A percentile compares a stretch with the other conserved stretches of the same genome.
Evolutionary conservation across 345 rosid genomes (phyloP).

Genomic region (Arabidopsis suecica): DNA sequence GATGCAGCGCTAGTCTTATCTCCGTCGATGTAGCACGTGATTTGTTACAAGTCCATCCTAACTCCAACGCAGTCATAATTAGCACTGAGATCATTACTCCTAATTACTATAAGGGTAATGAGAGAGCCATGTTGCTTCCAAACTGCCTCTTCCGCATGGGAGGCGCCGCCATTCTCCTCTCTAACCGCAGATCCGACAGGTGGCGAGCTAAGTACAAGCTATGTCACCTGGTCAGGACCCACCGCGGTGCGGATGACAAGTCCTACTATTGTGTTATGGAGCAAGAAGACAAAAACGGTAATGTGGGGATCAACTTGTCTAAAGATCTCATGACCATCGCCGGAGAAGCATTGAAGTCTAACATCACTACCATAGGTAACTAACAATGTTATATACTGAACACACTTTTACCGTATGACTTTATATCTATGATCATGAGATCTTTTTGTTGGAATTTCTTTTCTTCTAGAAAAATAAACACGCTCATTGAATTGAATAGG

Average conservation of each 20-base stretch:
- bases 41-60: constrained; percentile 72
- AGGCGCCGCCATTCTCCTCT: constrained; percentile 65
- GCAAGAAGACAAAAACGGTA: constrained; percentile 68
- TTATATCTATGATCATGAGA: neutral
- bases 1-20: constrained; percentile 78
- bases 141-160: constrained; percentile 90
- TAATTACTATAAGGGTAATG: constrained; percentile 70
- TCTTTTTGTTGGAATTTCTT: too few relatives aligned
- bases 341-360: constrained; percentile 77
- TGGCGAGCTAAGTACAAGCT: constrained; percentile 67
- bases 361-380: constrained; percentile 66
- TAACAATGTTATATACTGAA: neutral
- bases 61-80: constrained; percentile 68
- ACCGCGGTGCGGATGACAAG: constrained; percentile 71
- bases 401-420: neutral
- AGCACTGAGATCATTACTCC: constrained; percentile 83
- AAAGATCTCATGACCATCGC: constrained; percentile 84
- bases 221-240: constrained; percentile 73
- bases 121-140: constrained; percentile 83
- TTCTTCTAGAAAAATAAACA: neutral
- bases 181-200: constrained; percentile 62
- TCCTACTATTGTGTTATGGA: constrained; percentile 70
- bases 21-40: constrained; percentile 76
- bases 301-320: constrained; percentile 64
- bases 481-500: constrained; percentile 42